These are phyloP conservation scores for Scedosporium minutisporum DNA, from an alignment of 2,329 filamentous ascomycete species.

Conservation along the genomic window DNA sequence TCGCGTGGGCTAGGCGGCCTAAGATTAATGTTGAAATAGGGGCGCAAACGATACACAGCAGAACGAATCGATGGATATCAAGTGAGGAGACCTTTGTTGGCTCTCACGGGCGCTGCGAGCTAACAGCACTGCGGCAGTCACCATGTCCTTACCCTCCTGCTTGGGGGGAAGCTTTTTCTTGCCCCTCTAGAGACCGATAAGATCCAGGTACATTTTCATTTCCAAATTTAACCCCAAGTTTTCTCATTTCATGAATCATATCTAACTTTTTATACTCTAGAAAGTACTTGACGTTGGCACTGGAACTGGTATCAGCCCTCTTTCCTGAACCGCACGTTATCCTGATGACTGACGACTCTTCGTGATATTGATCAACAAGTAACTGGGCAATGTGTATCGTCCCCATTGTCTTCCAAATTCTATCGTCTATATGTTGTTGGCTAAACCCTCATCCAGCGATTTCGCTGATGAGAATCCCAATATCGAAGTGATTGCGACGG, in stretches of 20 bases:
- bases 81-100: conserved; percentile 7
- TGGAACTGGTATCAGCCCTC: conserved; percentile 32
- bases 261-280: conserved; percentile 2
- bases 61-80: conserved; percentile 12
- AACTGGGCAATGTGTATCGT: conserved; percentile 41
- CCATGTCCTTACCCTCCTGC: conserved; percentile 13
- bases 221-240: conserved; percentile 4
- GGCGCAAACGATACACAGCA: conserved; percentile 10
- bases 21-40: conserved; percentile 1
- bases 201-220: conserved; percentile 3
- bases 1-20: too few relatives aligned
- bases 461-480: conserved; percentile 31
- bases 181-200: conserved; percentile 12
- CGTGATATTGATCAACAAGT: not conserved
- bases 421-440: not conserved
- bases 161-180: conserved; percentile 15
- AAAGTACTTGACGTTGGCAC: conserved; percentile 39
- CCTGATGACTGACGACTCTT: not conserved
- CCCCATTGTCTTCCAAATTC: not conserved
- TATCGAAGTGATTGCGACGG: conserved; percentile 37
- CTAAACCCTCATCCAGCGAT: conserved; percentile 31
- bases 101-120: not conserved
- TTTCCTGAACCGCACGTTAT: not conserved
- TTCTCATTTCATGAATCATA: conserved; percentile 12
- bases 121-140: conserved; percentile 9